Conservation (phyloP, 1,284 basidiomycete genomes). For the Fistulina hepatica region DNA sequence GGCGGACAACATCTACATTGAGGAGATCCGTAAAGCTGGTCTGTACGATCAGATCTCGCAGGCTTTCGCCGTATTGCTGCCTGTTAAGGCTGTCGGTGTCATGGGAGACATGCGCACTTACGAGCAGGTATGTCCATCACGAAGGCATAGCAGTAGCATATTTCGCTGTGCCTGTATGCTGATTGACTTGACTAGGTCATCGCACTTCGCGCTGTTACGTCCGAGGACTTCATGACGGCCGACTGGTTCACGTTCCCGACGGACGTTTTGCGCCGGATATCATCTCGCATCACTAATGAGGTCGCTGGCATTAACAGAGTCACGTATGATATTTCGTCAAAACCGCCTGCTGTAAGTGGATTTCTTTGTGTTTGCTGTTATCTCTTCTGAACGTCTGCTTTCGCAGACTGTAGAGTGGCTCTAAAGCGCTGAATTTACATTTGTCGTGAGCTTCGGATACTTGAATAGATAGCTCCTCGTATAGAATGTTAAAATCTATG, state of each 20-base stretch:
- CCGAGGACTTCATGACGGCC: constrained; percentile 97
- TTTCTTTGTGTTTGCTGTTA: constrained; percentile 5
- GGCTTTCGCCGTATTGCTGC: constrained; percentile 95
- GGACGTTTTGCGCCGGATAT: constrained; percentile 83
- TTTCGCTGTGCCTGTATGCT: background rate
- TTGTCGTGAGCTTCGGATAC: too few relatives aligned
- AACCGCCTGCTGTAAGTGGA: constrained; percentile 78
- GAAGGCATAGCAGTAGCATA: too few relatives aligned
- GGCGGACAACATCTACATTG: constrained; percentile 95
- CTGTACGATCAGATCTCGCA: constrained; percentile 94
- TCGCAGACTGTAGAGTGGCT: constrained; percentile 40
- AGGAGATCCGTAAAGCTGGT: constrained; percentile 89
- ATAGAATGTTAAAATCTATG: too few relatives aligned
- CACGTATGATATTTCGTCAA: constrained; percentile 94
- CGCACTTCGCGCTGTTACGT: constrained; percentile 81
- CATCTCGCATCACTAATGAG: constrained; percentile 97
- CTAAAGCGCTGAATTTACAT: constrained; percentile 18
- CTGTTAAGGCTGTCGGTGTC: constrained; percentile 94
- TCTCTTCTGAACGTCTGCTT: constrained; percentile 3
- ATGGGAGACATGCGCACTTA: constrained; percentile 97
- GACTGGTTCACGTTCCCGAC: constrained; percentile 98
- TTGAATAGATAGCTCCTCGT: too few relatives aligned
- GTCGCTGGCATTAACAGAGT: constrained; percentile 89
- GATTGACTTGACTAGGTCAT: constrained; percentile 47
- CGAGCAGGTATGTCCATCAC: constrained; percentile 61